Percentiles rank a stretch among this genome's conserved stretches.
Evolutionary conservation across 108 stramenopile species (phyloP).

Genomic region (Skeletonema menzelii): DNA sequence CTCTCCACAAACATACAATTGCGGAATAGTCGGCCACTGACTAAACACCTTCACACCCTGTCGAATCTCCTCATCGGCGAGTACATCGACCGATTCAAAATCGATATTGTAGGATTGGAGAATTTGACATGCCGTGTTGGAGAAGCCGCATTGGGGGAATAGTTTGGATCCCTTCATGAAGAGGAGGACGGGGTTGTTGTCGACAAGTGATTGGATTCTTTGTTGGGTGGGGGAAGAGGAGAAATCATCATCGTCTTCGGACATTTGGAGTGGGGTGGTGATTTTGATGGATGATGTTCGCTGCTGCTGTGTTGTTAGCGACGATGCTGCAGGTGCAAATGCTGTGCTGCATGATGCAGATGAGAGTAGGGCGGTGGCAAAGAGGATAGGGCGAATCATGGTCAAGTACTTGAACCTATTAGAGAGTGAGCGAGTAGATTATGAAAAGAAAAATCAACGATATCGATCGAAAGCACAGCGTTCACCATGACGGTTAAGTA

Average conservation of each 20-base stretch:
- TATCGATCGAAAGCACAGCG: too few species aligned
- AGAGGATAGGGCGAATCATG: background rate
- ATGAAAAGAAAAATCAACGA: too few species aligned
- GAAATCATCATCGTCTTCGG: background rate
- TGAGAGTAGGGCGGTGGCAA: background rate
- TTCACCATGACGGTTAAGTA: too few species aligned
- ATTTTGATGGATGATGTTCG: background rate
- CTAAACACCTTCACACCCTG: constrained; percentile 80
- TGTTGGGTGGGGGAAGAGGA: constrained; percentile 41
- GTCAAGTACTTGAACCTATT: background rate
- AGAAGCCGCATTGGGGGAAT: constrained; percentile 97
- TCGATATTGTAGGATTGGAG: constrained; percentile 78
- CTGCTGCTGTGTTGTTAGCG: background rate
- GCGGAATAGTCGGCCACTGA: constrained; percentile 98
- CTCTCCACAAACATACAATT: constrained; percentile 96
- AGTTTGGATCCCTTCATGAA: constrained; percentile 98
- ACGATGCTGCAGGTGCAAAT: background rate
- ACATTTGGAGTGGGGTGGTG: constrained; percentile 15
- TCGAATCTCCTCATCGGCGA: constrained; percentile 75
- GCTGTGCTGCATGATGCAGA: constrained; percentile 1
- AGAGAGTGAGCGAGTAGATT: too few species aligned
- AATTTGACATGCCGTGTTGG: constrained; percentile 93
- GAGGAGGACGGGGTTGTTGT: constrained; percentile 80
- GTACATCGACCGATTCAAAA: constrained; percentile 79
- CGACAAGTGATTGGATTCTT: constrained; percentile 78